Conservation (phyloP, 495 filamentous ascomycete species). For the Penicillium longicatenatum region DNA sequence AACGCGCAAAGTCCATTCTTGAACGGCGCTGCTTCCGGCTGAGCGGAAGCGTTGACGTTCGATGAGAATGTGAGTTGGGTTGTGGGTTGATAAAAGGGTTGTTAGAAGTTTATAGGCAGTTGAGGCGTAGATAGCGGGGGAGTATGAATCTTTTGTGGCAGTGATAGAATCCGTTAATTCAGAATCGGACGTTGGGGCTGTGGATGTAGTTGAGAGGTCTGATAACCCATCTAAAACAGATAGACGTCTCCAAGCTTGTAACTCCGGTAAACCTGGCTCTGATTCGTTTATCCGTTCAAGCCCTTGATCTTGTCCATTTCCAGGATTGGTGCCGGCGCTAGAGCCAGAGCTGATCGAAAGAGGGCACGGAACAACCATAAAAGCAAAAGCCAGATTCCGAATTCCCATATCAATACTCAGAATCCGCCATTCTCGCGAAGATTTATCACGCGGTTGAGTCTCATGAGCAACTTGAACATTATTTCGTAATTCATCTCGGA, state of each 20-base stretch:
- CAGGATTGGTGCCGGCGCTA: neutral
- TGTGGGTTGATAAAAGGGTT: constrained; percentile 45
- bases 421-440: constrained; percentile 44
- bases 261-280: constrained; percentile 1
- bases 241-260: constrained; percentile 44
- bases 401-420: constrained; percentile 89
- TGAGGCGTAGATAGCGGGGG: constrained; percentile 55
- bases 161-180: neutral
- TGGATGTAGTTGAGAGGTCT: neutral
- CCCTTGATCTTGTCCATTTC: neutral
- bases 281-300: neutral
- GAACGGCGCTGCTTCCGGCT: constrained; percentile 60
- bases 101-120: constrained; percentile 65
- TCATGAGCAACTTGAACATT: neutral
- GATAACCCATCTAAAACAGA: constrained; percentile 22
- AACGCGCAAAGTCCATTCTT: constrained; percentile 89
- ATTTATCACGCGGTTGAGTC: neutral
- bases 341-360: neutral
- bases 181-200: constrained; percentile 14
- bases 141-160: neutral
- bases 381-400: constrained; percentile 72
- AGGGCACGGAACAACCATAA: constrained; percentile 30
- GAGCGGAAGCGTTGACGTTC: constrained; percentile 89
- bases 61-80: constrained; percentile 76
- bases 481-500: constrained; percentile 24